Conservation (phyloP, 2,329 filamentous ascomycete species). For the Aureobasidium sp. region DNA sequence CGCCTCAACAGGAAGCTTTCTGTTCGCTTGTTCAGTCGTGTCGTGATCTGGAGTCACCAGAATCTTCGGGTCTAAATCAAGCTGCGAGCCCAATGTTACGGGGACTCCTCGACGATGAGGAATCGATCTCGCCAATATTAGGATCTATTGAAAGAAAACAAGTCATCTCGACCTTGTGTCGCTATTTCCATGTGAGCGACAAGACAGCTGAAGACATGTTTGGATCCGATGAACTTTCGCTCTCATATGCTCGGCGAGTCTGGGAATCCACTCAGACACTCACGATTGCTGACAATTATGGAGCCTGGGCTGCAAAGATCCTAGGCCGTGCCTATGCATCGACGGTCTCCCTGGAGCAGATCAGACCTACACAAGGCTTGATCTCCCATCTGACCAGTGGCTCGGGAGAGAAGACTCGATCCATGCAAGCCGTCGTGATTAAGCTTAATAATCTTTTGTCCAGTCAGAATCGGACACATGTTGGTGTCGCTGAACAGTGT, state of each 20-base stretch:
- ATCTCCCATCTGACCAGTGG: neutral
- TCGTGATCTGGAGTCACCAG: slow-evolving; percentile 57
- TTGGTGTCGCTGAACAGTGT: slow-evolving; percentile 40
- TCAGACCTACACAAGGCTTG: slow-evolving; percentile 17
- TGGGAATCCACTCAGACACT: slow-evolving; percentile 44
- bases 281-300: slow-evolving; percentile 49
- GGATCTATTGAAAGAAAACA: slow-evolving; percentile 62
- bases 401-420: neutral
- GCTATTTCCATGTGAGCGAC: slow-evolving; percentile 59
- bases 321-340: slow-evolving; percentile 74
- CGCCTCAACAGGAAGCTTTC: slow-evolving; percentile 44
- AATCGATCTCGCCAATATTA: slow-evolving; percentile 55
- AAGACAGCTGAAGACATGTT: slow-evolving; percentile 60
- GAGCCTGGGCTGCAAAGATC: slow-evolving; percentile 78
- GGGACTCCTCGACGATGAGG: slow-evolving; percentile 71
- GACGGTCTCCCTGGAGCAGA: slow-evolving; percentile 29
- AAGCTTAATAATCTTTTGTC: slow-evolving; percentile 8
- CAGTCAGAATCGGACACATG: slow-evolving; percentile 33
- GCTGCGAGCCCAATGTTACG: slow-evolving; percentile 74
- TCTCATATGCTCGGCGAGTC: slow-evolving; percentile 56
- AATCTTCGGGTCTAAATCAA: slow-evolving; percentile 61
- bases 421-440: neutral
- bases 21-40: slow-evolving; percentile 62
- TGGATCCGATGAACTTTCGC: slow-evolving; percentile 57
- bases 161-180: slow-evolving; percentile 66